A percentile compares a stretch with the other conserved stretches of the same genome.
Conservation (phyloP, 768 basidiomycete species). For the Lentinula raphanica region DNA sequence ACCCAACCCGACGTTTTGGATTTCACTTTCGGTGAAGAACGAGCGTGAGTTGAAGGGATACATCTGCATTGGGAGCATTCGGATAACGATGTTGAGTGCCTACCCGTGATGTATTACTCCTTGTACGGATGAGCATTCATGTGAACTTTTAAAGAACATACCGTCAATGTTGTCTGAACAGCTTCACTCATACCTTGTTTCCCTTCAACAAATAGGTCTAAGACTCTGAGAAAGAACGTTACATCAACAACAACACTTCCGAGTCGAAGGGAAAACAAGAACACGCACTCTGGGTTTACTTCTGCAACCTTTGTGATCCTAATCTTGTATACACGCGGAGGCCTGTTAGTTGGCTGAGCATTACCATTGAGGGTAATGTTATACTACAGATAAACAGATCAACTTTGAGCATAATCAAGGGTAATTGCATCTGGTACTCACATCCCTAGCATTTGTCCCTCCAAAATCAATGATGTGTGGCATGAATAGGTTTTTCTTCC, state of each 20-base stretch:
- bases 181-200: conserved; percentile 62
- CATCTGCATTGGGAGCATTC: conserved; percentile 65
- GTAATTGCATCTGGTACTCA: neutral
- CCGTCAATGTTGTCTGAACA: conserved; percentile 62
- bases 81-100: conserved; percentile 71
- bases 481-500: conserved; percentile 55
- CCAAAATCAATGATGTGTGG: conserved; percentile 33
- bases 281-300: conserved; percentile 39
- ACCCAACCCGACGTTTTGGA: conserved; percentile 50
- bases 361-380: conserved; percentile 33
- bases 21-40: conserved; percentile 61
- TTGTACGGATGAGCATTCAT: too few relatives aligned
- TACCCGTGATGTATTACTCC: conserved; percentile 22
- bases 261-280: neutral
- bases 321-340: conserved; percentile 50
- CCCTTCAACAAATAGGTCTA: conserved; percentile 58
- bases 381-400: conserved; percentile 11
- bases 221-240: conserved; percentile 36
- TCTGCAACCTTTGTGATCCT: conserved; percentile 51
- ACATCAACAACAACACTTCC: neutral
- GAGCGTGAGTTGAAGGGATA: conserved; percentile 72
- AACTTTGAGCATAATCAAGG: neutral
- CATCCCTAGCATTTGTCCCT: conserved; percentile 30
- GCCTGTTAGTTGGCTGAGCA: conserved; percentile 25
- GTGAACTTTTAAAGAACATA: conserved; percentile 21